Evolutionary conservation across 306 rosid genomes (phyloP).

Genomic region (Cicer chorassanicum): DNA sequence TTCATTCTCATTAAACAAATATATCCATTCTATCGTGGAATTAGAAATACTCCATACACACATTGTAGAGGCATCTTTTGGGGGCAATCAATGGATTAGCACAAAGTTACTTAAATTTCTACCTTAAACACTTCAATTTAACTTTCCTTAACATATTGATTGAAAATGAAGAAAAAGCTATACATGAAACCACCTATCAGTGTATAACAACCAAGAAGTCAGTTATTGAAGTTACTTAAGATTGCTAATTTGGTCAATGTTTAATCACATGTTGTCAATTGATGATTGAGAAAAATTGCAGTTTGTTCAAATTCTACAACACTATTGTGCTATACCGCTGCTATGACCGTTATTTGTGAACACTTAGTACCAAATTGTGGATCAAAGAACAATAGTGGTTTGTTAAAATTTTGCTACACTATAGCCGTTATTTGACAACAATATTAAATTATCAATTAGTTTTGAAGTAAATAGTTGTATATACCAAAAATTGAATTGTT

Average conservation of each 20-base stretch:
- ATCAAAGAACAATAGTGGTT: too few species aligned
- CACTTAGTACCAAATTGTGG: too few species aligned
- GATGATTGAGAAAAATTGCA: too few species aligned
- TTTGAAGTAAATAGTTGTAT: neutral
- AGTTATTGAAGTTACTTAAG: neutral
- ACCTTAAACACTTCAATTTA: conserved; percentile 24
- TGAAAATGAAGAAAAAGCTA: conserved; percentile 1
- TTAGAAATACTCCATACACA: neutral
- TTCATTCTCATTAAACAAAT: conserved; percentile 28
- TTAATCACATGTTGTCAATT: too few species aligned
- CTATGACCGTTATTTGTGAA: too few species aligned
- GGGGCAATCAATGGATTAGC: conserved; percentile 19
- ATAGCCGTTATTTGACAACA: too few species aligned
- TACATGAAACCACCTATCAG: conserved; percentile 12
- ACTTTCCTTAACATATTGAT: conserved; percentile 6
- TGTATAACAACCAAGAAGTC: neutral
- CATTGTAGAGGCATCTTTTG: conserved; percentile 10
- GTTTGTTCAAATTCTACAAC: too few species aligned
- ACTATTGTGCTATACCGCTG: too few species aligned
- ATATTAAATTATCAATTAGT: neutral
- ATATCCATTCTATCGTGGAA: conserved; percentile 16
- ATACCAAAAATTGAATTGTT: neutral
- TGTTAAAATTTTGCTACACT: too few species aligned
- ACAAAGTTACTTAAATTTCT: neutral
- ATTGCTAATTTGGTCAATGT: neutral